Conservation (phyloP, 257 asterid species). For the Jacaranda copaia region DNA sequence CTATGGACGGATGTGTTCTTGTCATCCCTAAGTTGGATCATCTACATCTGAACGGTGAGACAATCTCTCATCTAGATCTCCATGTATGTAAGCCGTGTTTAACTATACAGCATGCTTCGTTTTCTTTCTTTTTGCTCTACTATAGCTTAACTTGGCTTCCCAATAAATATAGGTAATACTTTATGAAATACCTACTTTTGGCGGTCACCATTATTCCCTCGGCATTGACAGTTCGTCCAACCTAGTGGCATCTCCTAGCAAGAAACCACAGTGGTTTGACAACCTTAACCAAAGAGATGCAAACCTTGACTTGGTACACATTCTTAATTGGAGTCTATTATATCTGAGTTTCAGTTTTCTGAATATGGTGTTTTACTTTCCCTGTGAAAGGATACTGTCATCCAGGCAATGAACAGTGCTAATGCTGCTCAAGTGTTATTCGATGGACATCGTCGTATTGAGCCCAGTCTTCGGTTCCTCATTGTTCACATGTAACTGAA, state of each 20-base stretch:
- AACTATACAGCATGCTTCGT: conserved; percentile 31
- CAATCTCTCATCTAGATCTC: conserved; percentile 62
- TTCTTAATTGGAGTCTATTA: conserved; percentile 23
- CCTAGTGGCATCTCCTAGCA: conserved; percentile 46
- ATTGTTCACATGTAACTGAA: conserved; percentile 58
- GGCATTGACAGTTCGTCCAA: conserved; percentile 48
- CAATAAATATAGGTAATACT: conserved; percentile 62
- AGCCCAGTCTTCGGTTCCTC: conserved; percentile 40
- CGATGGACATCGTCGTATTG: conserved; percentile 46
- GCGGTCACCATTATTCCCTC: conserved; percentile 80
- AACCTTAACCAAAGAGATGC: conserved; percentile 63
- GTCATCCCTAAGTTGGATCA: conserved; percentile 73
- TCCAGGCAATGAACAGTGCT: conserved; percentile 83
- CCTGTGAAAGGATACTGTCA: conserved; percentile 62
- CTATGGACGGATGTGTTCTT: conserved; percentile 39
- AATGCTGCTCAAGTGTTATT: conserved; percentile 63
- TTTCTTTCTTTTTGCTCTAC: conserved; percentile 25
- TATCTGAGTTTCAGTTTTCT: conserved; percentile 28
- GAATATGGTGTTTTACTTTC: conserved; percentile 28
- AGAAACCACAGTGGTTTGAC: conserved; percentile 84
- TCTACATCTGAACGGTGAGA: conserved; percentile 69
- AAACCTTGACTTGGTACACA: conserved; percentile 70
- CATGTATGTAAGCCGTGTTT: conserved; percentile 97
- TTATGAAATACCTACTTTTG: conserved; percentile 74
- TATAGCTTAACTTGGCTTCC: conserved; percentile 34